phyloP scores from a whole-genome alignment of 371 early-diverging fungal species.

The Dinochytrium kinnereticum region DNA sequence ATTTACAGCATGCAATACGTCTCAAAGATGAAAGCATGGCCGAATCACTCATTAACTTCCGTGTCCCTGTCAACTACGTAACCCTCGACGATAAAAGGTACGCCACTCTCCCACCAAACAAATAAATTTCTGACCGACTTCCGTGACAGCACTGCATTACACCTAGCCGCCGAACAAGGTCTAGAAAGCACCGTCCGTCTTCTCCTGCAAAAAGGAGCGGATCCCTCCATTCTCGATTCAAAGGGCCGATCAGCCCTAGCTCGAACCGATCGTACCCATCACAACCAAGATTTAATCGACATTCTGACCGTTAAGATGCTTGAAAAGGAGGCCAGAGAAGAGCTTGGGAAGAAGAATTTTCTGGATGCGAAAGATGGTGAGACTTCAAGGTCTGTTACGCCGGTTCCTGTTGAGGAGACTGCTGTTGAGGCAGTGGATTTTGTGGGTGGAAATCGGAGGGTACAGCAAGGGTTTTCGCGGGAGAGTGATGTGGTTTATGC shows the following conservation, averaged over 20 bases:
- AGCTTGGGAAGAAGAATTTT: slow-evolving; percentile 7
- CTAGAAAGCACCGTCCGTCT: background rate
- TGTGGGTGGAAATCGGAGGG: background rate
- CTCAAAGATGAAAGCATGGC: slow-evolving; percentile 12
- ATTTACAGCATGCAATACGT: slow-evolving; percentile 32
- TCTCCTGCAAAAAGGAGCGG: slow-evolving; percentile 22
- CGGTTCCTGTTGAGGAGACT: slow-evolving; percentile 9
- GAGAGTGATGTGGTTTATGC: background rate
- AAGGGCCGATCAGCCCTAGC: slow-evolving; percentile 22
- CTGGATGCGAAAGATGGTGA: background rate
- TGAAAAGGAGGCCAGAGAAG: background rate
- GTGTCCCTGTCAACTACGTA: background rate
- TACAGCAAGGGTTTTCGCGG: background rate
- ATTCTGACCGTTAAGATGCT: slow-evolving; percentile 26
- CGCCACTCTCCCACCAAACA: background rate
- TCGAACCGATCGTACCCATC: slow-evolving; percentile 13
- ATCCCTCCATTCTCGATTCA: slow-evolving; percentile 22
- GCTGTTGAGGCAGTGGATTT: background rate
- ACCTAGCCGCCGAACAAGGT: slow-evolving; percentile 25
- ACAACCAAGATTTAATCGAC: slow-evolving; percentile 30
- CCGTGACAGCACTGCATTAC: slow-evolving; percentile 29
- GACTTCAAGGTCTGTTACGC: background rate
- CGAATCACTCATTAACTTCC: slow-evolving; percentile 1
- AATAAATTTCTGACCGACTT: background rate
- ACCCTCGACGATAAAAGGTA: slow-evolving; percentile 25